Percentiles rank a stretch among this genome's conserved stretches.
phyloP scores from a whole-genome alignment of 2,329 filamentous ascomycete genomes.

The Scytalidium sp. region DNA sequence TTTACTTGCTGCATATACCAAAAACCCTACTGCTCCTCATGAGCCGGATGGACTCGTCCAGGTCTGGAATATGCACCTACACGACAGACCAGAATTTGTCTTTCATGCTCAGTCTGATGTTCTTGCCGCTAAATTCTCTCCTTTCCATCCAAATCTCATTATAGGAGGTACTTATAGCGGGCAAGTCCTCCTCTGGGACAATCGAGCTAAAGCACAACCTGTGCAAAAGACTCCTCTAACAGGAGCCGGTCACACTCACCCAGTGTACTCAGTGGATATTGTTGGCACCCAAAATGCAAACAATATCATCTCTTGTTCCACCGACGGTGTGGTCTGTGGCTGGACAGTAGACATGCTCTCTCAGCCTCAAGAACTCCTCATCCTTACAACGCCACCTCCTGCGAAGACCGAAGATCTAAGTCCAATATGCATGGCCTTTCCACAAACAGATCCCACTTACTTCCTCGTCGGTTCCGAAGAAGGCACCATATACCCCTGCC shows the following conservation, averaged over 20 bases:
- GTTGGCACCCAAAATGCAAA: conserved; percentile 98
- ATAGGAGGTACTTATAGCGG: conserved; percentile 95
- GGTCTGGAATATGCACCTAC: conserved; percentile 95
- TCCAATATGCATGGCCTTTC: conserved; percentile 92
- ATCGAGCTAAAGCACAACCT: conserved; percentile 80
- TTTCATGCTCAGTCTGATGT: conserved; percentile 97
- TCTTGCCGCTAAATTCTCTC: conserved; percentile 94
- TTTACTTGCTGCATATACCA: conserved; percentile 91
- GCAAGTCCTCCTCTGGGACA: conserved; percentile 96
- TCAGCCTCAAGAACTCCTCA: conserved; percentile 90
- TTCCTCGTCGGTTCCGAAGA: conserved; percentile 97
- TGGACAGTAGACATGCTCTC: conserved; percentile 99
- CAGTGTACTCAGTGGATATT: conserved; percentile 92
- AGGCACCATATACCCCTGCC: conserved; percentile 92
- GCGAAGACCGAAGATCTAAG: conserved; percentile 92
- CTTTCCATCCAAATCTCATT: conserved; percentile 94
- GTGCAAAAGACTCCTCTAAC: conserved; percentile 96
- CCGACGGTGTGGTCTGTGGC: conserved; percentile 92
- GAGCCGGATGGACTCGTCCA: conserved; percentile 92
- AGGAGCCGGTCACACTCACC: conserved; percentile 92
- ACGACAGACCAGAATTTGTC: conserved; percentile 90
- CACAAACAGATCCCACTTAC: conserved; percentile 91
- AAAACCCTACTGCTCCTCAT: conserved; percentile 91
- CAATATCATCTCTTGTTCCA: conserved; percentile 96
- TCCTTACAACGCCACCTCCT: conserved; percentile 80